phyloP scores from a whole-genome alignment of 352 stramenopile species.

The Globisporangium sylvaticum region DNA sequence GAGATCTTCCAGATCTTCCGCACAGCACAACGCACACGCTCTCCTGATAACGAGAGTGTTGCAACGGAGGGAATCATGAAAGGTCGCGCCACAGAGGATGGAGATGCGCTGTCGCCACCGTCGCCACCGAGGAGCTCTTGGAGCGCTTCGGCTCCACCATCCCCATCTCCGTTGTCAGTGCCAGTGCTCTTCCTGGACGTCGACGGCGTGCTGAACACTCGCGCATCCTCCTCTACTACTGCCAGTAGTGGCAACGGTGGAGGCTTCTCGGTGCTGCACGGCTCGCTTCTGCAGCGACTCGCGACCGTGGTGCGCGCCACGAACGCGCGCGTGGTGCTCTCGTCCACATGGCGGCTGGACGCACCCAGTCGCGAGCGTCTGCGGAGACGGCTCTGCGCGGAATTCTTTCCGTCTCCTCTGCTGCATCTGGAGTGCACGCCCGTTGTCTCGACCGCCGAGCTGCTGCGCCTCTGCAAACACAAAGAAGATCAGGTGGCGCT shows the following conservation, averaged over 20 bases:
- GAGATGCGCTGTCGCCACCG: too few relatives aligned
- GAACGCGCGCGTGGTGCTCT: not conserved
- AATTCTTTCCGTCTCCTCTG: not conserved
- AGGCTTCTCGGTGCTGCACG: constrained; percentile 4
- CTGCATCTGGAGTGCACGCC: not conserved
- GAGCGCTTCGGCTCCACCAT: not conserved
- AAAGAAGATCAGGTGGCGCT: not conserved
- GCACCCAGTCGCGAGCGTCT: not conserved
- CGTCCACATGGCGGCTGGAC: constrained; percentile 7
- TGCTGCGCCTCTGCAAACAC: not conserved
- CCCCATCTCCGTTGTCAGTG: not conserved
- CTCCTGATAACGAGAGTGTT: too few relatives aligned
- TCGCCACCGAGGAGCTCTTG: not conserved
- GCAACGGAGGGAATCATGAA: too few relatives aligned
- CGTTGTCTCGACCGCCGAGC: not conserved
- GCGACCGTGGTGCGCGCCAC: not conserved
- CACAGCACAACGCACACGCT: not conserved
- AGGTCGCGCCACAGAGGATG: too few relatives aligned
- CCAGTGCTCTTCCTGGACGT: constrained; percentile 4
- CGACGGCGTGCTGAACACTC: constrained; percentile 2
- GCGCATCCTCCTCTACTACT: not conserved
- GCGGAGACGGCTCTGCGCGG: not conserved
- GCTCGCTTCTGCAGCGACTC: not conserved
- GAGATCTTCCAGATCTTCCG: not conserved
- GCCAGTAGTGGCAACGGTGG: not conserved